Conservation (phyloP, 2,329 filamentous ascomycete species). For the Colletotrichum sp. region DNA sequence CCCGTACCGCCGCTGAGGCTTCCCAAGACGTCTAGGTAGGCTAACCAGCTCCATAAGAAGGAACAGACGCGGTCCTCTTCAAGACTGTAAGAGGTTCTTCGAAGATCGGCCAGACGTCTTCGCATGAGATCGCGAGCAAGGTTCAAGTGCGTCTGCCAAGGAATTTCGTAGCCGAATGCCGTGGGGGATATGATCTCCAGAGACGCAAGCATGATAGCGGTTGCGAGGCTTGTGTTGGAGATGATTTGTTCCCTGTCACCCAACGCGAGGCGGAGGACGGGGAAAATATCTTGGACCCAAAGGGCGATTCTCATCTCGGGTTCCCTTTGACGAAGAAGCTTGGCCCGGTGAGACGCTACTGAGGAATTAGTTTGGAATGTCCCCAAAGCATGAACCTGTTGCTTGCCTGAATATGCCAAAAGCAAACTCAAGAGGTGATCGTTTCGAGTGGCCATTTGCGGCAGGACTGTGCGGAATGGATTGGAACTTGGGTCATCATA, state of each 20-base stretch:
- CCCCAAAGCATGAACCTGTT: not conserved
- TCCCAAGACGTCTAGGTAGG: constrained; percentile 82
- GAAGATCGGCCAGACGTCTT: constrained; percentile 53
- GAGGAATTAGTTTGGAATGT: not conserved
- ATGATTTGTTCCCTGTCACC: constrained; percentile 65
- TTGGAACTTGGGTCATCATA: constrained; percentile 59
- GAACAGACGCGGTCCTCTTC: constrained; percentile 66
- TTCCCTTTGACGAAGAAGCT: constrained; percentile 74
- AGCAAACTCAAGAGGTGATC: constrained; percentile 77
- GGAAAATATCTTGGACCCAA: constrained; percentile 82
- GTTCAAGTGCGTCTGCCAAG: constrained; percentile 81
- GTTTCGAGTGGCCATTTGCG: constrained; percentile 69
- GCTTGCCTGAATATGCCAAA: constrained; percentile 71
- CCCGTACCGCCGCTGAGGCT: constrained; percentile 66
- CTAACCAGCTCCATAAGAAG: constrained; percentile 83
- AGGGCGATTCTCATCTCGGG: constrained; percentile 78
- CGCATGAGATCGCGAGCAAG: constrained; percentile 79
- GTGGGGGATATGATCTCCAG: constrained; percentile 84
- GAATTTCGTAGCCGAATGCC: constrained; percentile 79
- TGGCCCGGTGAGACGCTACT: constrained; percentile 76
- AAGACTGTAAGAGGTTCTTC: constrained; percentile 39
- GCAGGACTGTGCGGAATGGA: constrained; percentile 54
- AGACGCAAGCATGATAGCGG: constrained; percentile 84
- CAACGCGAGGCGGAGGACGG: constrained; percentile 71
- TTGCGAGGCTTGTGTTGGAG: constrained; percentile 76